phyloP scores from a whole-genome alignment of 345 rosid species.

The Kernera saxatilis region DNA sequence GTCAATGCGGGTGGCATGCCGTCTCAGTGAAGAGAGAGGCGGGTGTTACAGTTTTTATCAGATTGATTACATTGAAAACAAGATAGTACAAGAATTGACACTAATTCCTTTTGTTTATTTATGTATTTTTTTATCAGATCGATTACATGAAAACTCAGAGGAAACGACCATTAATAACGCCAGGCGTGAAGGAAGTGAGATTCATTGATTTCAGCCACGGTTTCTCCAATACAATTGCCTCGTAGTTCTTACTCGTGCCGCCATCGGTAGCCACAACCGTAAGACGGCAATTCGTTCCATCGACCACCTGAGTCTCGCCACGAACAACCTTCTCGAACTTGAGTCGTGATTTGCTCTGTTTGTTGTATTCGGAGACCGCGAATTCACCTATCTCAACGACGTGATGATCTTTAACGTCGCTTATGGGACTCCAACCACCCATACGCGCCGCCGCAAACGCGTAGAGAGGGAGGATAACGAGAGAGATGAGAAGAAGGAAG shows the following conservation, averaged over 20 bases:
- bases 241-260: not conserved
- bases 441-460: not conserved
- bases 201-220: conserved; percentile 31
- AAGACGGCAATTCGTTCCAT: conserved; percentile 45
- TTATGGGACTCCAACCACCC: conserved; percentile 34
- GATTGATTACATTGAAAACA: too few relatives aligned
- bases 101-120: not conserved
- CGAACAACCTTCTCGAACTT: conserved; percentile 21
- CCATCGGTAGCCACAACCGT: conserved; percentile 9
- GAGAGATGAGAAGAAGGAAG: not conserved
- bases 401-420: conserved; percentile 13
- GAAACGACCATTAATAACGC: not conserved
- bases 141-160: not conserved
- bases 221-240: conserved; percentile 43
- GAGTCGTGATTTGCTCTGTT: not conserved
- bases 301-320: conserved; percentile 39
- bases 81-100: too few relatives aligned
- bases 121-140: not conserved
- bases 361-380: conserved; percentile 38
- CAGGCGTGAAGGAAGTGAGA: conserved; percentile 36
- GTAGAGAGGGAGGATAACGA: not conserved
- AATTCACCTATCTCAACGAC: conserved; percentile 40
- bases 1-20: too few relatives aligned
- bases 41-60: too few relatives aligned
- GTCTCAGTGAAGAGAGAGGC: too few relatives aligned